Conservation (phyloP, 805 yeast genomes). For the Yamadazyma ubonensis region DNA sequence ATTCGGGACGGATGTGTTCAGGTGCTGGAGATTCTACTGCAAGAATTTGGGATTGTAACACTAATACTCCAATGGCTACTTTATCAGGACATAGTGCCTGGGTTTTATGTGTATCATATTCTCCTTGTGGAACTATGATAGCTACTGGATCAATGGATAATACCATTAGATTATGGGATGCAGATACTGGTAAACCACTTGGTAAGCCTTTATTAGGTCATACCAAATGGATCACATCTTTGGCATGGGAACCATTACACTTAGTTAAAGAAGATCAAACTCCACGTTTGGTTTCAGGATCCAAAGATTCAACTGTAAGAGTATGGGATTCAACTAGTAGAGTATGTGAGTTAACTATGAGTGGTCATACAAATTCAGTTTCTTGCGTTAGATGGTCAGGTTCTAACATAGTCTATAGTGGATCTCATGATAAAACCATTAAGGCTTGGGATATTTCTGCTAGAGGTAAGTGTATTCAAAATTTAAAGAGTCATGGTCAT, state of each 20-base stretch:
- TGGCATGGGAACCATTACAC: slow-evolving; percentile 95
- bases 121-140: slow-evolving; percentile 85
- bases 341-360: slow-evolving; percentile 63
- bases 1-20: slow-evolving; percentile 80
- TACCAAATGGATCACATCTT: slow-evolving; percentile 81
- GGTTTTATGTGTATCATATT: slow-evolving; percentile 90
- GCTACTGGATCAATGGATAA: slow-evolving; percentile 98
- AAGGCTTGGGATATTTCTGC: slow-evolving; percentile 82
- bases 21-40: slow-evolving; percentile 98
- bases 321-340: slow-evolving; percentile 85
- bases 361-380: slow-evolving; percentile 87
- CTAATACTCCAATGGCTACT: slow-evolving; percentile 85
- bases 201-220: slow-evolving; percentile 83
- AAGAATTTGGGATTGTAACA: slow-evolving; percentile 93
- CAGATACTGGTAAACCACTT: slow-evolving; percentile 65
- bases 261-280: slow-evolving; percentile 60
- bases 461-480: slow-evolving; percentile 74
- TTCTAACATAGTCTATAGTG: slow-evolving; percentile 74
- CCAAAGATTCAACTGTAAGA: slow-evolving; percentile 87
- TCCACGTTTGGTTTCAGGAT: slow-evolving; percentile 78
- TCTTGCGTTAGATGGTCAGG: slow-evolving; percentile 99
- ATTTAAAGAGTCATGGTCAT: slow-evolving; percentile 88
- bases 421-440: slow-evolving; percentile 92
- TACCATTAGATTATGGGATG: slow-evolving; percentile 85
- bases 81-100: slow-evolving; percentile 85